A percentile compares a stretch with the other conserved stretches of the same genome.
Conservation (phyloP, 2,329 filamentous ascomycete species). For the Aureobasidium lini region DNA sequence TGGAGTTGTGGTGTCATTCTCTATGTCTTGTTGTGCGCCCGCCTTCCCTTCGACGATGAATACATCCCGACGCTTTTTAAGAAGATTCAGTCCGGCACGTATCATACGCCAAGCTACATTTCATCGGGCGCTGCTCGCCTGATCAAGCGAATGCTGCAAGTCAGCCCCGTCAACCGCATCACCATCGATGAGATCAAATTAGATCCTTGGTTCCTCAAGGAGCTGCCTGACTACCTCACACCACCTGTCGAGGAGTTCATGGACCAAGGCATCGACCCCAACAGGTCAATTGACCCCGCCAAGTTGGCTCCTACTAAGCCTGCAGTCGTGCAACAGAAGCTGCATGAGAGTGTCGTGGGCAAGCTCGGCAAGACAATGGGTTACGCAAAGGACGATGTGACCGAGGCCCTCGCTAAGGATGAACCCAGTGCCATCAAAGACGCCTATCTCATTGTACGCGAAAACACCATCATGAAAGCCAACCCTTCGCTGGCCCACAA, state of each 20-base stretch:
- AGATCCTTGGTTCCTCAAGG: conserved; percentile 88
- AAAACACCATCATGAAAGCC: conserved; percentile 94
- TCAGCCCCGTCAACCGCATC: conserved; percentile 88
- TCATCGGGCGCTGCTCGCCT: conserved; percentile 72
- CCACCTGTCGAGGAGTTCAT: conserved; percentile 86
- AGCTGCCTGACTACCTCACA: conserved; percentile 78
- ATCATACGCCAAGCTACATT: conserved; percentile 86
- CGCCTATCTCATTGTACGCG: conserved; percentile 93
- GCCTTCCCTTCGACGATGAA: conserved; percentile 92
- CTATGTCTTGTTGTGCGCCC: conserved; percentile 57
- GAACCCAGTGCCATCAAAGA: conserved; percentile 98
- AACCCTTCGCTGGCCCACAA: conserved; percentile 58
- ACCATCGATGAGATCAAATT: conserved; percentile 89
- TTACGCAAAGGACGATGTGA: conserved; percentile 88
- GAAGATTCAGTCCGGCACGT: conserved; percentile 92
- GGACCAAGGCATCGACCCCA: conserved; percentile 88
- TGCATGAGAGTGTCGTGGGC: conserved; percentile 85
- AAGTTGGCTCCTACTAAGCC: conserved; percentile 74
- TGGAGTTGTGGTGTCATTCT: conserved; percentile 76
- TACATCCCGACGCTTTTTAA: conserved; percentile 96
- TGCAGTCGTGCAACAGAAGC: conserved; percentile 72
- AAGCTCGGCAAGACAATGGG: conserved; percentile 98
- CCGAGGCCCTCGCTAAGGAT: conserved; percentile 82
- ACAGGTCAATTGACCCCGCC: conserved; percentile 78
- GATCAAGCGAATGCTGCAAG: conserved; percentile 89